phyloP scores from a whole-genome alignment of 495 filamentous ascomycete species.

The Aspergillus avenaceus region DNA sequence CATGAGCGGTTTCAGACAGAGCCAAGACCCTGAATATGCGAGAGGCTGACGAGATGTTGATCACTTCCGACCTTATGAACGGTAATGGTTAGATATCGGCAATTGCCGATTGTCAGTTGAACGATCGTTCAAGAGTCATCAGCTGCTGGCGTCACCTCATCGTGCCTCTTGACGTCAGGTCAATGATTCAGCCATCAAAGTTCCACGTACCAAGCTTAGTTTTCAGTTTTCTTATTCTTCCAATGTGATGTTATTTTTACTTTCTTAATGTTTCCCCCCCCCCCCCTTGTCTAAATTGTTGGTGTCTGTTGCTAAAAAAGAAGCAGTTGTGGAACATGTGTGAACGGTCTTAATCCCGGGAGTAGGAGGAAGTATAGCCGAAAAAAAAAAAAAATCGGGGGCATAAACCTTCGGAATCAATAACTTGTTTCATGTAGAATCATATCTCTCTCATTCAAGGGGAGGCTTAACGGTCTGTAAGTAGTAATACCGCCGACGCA shows the following conservation, averaged over 20 bases:
- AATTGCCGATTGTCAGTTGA: background rate
- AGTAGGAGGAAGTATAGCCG: background rate
- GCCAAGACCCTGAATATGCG: background rate
- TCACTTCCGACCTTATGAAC: background rate
- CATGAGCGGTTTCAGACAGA: background rate
- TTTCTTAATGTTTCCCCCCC: too few relatives aligned
- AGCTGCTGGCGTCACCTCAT: conserved; percentile 14
- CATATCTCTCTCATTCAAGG: background rate
- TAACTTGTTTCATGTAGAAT: conserved; percentile 4
- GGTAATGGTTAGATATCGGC: background rate
- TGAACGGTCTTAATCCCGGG: background rate
- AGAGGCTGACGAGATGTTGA: background rate
- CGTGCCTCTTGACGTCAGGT: conserved; percentile 8
- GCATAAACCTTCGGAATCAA: background rate
- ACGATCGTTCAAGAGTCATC: conserved; percentile 5
- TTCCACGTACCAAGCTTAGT: too few relatives aligned
- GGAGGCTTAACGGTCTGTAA: conserved; percentile 9
- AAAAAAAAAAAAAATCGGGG: background rate
- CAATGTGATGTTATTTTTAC: too few relatives aligned
- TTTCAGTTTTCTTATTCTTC: too few relatives aligned
- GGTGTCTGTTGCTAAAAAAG: too few relatives aligned
- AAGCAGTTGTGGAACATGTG: background rate
- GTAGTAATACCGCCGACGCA: background rate
- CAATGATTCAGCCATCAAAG: too few relatives aligned
- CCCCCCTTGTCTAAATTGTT: too few relatives aligned